A percentile compares a stretch with the other conserved stretches of the same genome.
Conservation (phyloP, 805 yeast genomes). For the Saccharomycopsis capsularis region DNA sequence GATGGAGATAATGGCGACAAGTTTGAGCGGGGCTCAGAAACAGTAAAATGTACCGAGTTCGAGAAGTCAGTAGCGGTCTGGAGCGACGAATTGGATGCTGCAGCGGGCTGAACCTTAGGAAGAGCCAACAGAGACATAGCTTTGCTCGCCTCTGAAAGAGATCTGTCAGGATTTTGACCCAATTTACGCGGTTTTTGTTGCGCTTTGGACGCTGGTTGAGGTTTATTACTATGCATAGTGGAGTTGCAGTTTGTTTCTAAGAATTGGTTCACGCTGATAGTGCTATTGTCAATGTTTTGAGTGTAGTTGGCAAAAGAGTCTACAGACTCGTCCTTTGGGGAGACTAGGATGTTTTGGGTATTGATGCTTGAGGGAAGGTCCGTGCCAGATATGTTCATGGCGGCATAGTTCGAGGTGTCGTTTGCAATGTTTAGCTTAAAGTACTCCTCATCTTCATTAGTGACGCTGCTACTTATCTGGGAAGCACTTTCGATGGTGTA, state of each 20-base stretch:
- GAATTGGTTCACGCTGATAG: too few species aligned
- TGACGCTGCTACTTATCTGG: background rate
- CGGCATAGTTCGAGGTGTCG: conserved; percentile 9
- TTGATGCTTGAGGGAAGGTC: background rate
- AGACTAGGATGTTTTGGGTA: background rate
- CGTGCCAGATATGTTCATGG: conserved; percentile 1
- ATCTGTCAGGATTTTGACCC: too few species aligned
- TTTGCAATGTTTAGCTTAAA: conserved; percentile 15
- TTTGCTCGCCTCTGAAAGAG: too few species aligned
- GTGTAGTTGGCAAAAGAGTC: background rate
- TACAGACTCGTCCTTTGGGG: background rate
- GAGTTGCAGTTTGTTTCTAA: too few species aligned
- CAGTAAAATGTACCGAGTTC: too few species aligned
- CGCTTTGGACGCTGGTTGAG: background rate
- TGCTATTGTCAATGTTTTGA: background rate
- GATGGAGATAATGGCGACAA: conserved; percentile 7
- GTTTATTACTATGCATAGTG: background rate
- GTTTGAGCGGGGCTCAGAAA: background rate
- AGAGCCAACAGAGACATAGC: background rate
- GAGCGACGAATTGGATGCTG: background rate
- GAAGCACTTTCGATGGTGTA: background rate
- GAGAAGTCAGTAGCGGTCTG: background rate
- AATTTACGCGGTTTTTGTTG: too few species aligned
- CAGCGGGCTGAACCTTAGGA: background rate
- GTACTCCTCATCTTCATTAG: conserved; percentile 14